phyloP scores from a whole-genome alignment of 73 alveolate species.

The Stentor coeruleus region DNA sequence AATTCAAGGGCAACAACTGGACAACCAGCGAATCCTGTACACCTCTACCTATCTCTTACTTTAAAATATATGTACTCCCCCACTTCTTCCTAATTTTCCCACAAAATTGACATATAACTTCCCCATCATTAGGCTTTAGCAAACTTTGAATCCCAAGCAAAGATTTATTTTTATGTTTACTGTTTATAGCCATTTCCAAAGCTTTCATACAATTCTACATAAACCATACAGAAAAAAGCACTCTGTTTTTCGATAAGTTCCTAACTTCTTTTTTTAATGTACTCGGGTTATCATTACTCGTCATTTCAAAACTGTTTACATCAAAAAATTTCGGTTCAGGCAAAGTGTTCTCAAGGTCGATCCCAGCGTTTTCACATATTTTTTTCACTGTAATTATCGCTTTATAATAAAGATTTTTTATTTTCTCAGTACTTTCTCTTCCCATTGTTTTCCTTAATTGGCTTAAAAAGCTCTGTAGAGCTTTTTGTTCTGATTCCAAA shows the following conservation, averaged over 20 bases:
- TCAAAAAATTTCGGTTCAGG: slow-evolving; percentile 7
- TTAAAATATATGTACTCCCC: background rate
- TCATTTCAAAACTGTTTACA: background rate
- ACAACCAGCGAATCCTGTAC: slow-evolving; percentile 18
- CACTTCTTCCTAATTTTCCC: background rate
- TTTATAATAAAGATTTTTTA: slow-evolving; percentile 2
- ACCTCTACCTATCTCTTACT: slow-evolving; percentile 20
- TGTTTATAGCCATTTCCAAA: background rate
- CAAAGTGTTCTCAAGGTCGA: background rate
- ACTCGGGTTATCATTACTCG: background rate
- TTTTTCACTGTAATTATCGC: slow-evolving; percentile 12
- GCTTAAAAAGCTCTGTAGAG: slow-evolving; percentile 17
- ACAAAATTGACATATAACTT: slow-evolving; percentile 4
- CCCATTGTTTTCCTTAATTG: background rate
- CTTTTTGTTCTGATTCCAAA: background rate
- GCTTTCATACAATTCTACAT: slow-evolving; percentile 20
- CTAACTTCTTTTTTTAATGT: background rate
- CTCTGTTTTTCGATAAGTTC: background rate
- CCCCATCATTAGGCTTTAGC: slow-evolving; percentile 16
- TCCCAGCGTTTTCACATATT: background rate
- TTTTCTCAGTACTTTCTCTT: slow-evolving; percentile 1
- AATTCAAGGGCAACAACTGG: background rate
- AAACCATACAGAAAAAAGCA: background rate
- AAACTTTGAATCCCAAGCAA: background rate
- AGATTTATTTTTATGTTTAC: background rate